phyloP scores from a whole-genome alignment of 495 filamentous ascomycete species.

The Neurospora sp. region DNA sequence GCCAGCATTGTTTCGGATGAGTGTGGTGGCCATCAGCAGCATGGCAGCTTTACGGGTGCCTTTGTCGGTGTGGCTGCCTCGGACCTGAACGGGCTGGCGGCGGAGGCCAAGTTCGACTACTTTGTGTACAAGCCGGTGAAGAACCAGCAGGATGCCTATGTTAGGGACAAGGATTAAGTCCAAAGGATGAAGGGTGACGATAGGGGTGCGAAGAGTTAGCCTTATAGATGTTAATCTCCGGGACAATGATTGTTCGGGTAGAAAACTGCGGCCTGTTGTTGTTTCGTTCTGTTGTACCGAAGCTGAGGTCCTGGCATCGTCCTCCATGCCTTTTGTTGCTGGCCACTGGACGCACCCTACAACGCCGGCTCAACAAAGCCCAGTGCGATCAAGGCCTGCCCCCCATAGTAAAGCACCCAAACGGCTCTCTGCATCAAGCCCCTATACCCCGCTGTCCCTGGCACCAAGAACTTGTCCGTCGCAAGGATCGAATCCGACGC shows the following conservation, averaged over 20 bases:
- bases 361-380: constrained; percentile 1
- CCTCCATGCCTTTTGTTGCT: neutral
- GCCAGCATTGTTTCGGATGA: constrained; percentile 45
- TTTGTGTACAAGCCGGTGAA: constrained; percentile 39
- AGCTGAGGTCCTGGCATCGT: neutral
- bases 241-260: neutral
- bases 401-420: constrained; percentile 20
- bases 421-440: constrained; percentile 19
- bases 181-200: neutral
- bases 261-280: neutral
- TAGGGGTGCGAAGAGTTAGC: neutral
- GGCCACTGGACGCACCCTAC: neutral
- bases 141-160: constrained; percentile 39
- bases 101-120: constrained; percentile 39
- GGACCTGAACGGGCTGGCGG: constrained; percentile 41
- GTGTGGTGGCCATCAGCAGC: constrained; percentile 44
- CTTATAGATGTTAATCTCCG: neutral
- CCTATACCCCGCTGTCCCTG: neutral
- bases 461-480: constrained; percentile 14
- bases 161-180: neutral
- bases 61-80: constrained; percentile 46
- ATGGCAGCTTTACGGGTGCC: constrained; percentile 48
- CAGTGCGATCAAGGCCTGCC: constrained; percentile 20
- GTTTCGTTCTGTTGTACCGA: neutral
- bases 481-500: constrained; percentile 18